Evolutionary conservation across 106 monocot species (phyloP), one percentile per base, ranked within the genome.

Genomic region (Hemerocallis citrina): DNA sequence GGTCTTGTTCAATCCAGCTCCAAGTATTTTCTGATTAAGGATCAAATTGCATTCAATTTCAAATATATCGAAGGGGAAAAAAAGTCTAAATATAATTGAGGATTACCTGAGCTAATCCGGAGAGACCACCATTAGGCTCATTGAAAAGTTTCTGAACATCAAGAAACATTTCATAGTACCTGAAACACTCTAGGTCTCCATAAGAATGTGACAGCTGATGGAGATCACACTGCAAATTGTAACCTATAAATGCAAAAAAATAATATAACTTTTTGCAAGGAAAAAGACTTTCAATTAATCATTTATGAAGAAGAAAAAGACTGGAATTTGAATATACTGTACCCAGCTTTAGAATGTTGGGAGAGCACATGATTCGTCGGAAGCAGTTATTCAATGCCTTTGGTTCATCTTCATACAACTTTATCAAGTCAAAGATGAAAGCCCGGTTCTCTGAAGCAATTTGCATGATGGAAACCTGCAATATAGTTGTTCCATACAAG

Each of bases 1-100:
- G 50, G 96, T 90, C 75, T 96, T 96, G 73, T 96, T 91, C 74
- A 96, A 79, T 66, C 81, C 87, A 74, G 91, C 86, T 67, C 96
- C 96, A 52, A 96, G 66, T 64, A 91, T 72, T 79, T 87, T 77
- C 96, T 96, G 73, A 21, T 56, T 27, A 55, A 55, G 39, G 27
- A 40, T 19, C 58, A 48, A 37, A 49, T 11, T 16, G 61, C 17
- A 47, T 1, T 6, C 16, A 36, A 32, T 68, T 23, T 35, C 7
- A 36, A 20, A 38, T 20, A 11, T 35, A 57, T 19, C n/a, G 0
- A 57, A 52, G n/a, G n/a, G 7, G 9, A 34, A 23, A 12, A 32
- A 33, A 12, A 55, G 29, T 6, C 1, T 23, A 35, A 6, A 39
- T 45, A 25, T 28, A 36, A n/a, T 57, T 31, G 5, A n/a, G 2